Evolutionary conservation across 805 yeast genomes (phyloP).

Genomic region (Hanseniaspora thailandica): DNA sequence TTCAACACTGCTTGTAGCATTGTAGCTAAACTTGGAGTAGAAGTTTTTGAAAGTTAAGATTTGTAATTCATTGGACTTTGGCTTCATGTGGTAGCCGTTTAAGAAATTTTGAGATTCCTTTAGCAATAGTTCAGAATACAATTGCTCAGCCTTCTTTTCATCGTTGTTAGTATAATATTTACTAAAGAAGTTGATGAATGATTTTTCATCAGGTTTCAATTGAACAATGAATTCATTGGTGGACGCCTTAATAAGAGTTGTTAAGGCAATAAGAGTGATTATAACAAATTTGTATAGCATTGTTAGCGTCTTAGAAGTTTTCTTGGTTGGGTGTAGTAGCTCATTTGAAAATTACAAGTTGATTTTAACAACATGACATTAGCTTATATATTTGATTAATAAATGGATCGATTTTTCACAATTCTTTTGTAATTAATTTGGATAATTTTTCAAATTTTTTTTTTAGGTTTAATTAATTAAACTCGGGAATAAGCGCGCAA

Average conservation of each 20-base stretch:
- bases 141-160: neutral
- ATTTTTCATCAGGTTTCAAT: neutral
- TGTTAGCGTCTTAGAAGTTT: neutral
- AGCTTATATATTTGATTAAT: neutral
- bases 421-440: neutral
- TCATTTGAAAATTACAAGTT: too few species aligned
- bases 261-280: neutral
- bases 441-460: neutral
- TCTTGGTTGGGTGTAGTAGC: neutral
- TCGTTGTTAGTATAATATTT: slow-evolving; percentile 1
- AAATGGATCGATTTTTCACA: too few species aligned
- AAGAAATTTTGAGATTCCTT: neutral
- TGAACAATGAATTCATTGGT: slow-evolving; percentile 1
- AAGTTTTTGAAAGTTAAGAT: neutral
- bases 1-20: neutral
- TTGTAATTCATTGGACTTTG: slow-evolving; percentile 4
- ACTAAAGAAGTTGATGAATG: neutral
- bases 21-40: neutral
- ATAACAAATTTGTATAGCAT: neutral
- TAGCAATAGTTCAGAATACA: neutral
- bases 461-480: neutral
- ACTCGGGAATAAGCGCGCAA: neutral
- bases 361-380: too few species aligned
- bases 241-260: neutral
- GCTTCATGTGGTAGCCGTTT: slow-evolving; percentile 1